These are phyloP conservation scores for Pinus albicaulis DNA, from an alignment of 75 land plant genomes.

Conservation along the genomic window DNA sequence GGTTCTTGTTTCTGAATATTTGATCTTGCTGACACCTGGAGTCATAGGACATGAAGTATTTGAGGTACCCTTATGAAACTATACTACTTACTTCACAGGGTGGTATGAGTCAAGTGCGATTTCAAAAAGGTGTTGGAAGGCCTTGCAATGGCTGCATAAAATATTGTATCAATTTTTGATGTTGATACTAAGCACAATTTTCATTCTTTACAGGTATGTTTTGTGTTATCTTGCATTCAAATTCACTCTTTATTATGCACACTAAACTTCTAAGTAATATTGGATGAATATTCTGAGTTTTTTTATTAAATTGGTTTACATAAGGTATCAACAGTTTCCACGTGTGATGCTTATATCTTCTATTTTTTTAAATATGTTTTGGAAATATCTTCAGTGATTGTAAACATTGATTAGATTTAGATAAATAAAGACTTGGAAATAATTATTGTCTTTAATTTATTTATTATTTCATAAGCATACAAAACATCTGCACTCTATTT, in stretches of 20 bases:
- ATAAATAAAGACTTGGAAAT: too few relatives aligned
- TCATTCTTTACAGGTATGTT: slow-evolving; percentile 40
- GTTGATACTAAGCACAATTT: slow-evolving; percentile 43
- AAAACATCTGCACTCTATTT: slow-evolving; percentile 25
- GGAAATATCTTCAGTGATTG: too few relatives aligned
- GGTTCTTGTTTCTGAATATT: slow-evolving; percentile 58
- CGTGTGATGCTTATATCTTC: not conserved
- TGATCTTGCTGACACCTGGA: slow-evolving; percentile 81
- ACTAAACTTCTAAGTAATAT: too few relatives aligned
- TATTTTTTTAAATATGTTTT: not conserved
- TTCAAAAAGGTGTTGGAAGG: slow-evolving; percentile 54
- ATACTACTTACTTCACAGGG: slow-evolving; percentile 24
- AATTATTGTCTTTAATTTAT: too few relatives aligned
- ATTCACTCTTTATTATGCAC: not conserved
- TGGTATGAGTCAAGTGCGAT: slow-evolving; percentile 53
- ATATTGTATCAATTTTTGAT: slow-evolving; percentile 65
- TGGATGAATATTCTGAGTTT: not conserved
- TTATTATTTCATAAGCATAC: slow-evolving; percentile 25
- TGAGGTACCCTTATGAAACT: slow-evolving; percentile 48
- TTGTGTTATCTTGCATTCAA: not conserved
- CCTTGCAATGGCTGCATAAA: slow-evolving; percentile 56
- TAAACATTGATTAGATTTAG: too few relatives aligned
- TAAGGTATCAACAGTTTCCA: not conserved
- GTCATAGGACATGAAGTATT: slow-evolving; percentile 88
- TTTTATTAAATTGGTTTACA: not conserved